A percentile compares a stretch with the other conserved stretches of the same genome.
Conservation (phyloP, 345 rosid species). For the Arabidopsis arenosa region DNA sequence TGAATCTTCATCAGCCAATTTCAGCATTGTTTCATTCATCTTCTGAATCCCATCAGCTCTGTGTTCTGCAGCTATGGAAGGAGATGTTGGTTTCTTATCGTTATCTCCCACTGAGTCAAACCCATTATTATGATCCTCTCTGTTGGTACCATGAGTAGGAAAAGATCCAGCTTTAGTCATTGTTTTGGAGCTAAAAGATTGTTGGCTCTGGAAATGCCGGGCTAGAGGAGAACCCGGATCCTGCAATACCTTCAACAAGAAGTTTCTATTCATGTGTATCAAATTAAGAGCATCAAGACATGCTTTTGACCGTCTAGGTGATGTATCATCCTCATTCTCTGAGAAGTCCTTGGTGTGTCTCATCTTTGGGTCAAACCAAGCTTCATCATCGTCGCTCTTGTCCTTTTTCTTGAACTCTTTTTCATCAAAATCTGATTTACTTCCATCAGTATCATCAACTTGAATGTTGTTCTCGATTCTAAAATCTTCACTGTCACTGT, state of each 20-base stretch:
- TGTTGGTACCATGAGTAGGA: conserved; percentile 46
- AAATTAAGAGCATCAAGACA: conserved; percentile 59
- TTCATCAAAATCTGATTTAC: conserved; percentile 41
- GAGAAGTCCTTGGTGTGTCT: conserved; percentile 33
- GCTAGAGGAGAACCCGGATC: conserved; percentile 65
- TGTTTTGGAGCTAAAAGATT: conserved; percentile 40
- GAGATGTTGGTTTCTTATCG: conserved; percentile 43
- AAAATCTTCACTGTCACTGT: conserved; percentile 43
- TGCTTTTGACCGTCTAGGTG: conserved; percentile 48
- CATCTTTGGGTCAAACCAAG: conserved; percentile 44
- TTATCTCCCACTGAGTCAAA: conserved; percentile 34
- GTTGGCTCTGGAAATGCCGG: conserved; percentile 54
- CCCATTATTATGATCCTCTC: conserved; percentile 37
- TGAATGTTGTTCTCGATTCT: conserved; percentile 23
- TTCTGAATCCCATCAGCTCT: conserved; percentile 47
- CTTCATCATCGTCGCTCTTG: conserved; percentile 30
- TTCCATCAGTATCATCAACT: conserved; percentile 44
- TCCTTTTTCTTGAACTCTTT: conserved; percentile 31
- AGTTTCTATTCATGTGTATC: conserved; percentile 60
- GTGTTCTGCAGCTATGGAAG: conserved; percentile 45
- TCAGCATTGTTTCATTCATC: conserved; percentile 40
- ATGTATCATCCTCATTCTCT: conserved; percentile 41
- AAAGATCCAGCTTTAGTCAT: conserved; percentile 54
- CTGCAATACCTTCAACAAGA: conserved; percentile 52
- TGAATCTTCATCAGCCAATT: conserved; percentile 40